These are phyloP conservation scores for Metschnikowia lachancei DNA, from an alignment of 805 yeast genomes.

Conservation along the genomic window DNA sequence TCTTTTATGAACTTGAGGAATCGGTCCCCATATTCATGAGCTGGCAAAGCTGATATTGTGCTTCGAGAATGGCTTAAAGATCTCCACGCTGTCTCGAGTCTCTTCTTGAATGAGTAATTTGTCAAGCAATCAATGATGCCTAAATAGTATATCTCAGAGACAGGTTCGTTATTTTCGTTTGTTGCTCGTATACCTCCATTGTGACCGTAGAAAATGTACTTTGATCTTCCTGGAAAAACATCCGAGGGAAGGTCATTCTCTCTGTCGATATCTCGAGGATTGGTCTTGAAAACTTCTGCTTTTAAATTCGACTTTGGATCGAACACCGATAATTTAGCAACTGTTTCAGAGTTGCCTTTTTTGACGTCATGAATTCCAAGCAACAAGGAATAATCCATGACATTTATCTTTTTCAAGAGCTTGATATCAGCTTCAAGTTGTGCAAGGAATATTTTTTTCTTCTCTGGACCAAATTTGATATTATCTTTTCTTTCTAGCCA, in stretches of 20 bases:
- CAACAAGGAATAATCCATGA: constrained; percentile 92
- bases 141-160: constrained; percentile 73
- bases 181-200: constrained; percentile 86
- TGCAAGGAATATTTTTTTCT: constrained; percentile 53
- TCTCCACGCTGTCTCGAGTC: constrained; percentile 83
- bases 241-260: constrained; percentile 41
- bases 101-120: constrained; percentile 67
- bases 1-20: constrained; percentile 65
- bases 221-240: constrained; percentile 48
- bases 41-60: constrained; percentile 85
- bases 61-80: constrained; percentile 64
- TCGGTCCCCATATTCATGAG: constrained; percentile 84
- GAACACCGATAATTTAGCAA: constrained; percentile 42
- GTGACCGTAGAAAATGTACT: constrained; percentile 64
- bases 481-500: constrained; percentile 69
- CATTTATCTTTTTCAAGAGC: constrained; percentile 69
- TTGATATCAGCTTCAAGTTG: constrained; percentile 77
- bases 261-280: constrained; percentile 44
- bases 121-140: constrained; percentile 96
- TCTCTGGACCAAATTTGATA: constrained; percentile 74
- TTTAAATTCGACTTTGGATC: constrained; percentile 42
- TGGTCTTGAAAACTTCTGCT: constrained; percentile 43
- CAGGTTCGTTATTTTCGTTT: constrained; percentile 56
- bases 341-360: constrained; percentile 47
- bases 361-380: constrained; percentile 82